Percentiles rank a stretch among this genome's conserved stretches.
Evolutionary conservation across 2,329 filamentous ascomycete species (phyloP).

Genomic region (Penicillium sp.): DNA sequence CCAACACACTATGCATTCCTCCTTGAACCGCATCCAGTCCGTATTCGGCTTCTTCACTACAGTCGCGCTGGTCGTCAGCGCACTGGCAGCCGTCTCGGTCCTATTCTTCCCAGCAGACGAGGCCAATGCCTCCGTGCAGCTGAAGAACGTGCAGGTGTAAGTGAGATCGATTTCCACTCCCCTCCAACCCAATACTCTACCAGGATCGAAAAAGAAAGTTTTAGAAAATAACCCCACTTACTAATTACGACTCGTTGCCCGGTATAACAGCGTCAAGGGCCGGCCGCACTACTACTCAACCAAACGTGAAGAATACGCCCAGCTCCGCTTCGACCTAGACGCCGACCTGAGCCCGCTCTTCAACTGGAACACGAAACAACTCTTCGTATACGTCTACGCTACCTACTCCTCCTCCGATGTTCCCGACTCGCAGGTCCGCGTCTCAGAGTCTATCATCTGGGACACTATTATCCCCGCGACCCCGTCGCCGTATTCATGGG

Average conservation of each 20-base stretch:
- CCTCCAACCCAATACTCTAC: background rate
- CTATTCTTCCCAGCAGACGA: constrained; percentile 54
- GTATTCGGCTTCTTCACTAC: constrained; percentile 98
- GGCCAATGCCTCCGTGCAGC: constrained; percentile 52
- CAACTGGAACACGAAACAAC: constrained; percentile 98
- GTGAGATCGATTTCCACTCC: constrained; percentile 24
- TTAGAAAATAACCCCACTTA: background rate
- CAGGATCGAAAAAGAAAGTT: background rate
- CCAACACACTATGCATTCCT: constrained; percentile 70
- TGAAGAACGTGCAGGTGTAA: constrained; percentile 78
- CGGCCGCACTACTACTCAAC: constrained; percentile 92
- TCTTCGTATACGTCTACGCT: constrained; percentile 94
- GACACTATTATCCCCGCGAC: constrained; percentile 82
- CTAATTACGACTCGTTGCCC: background rate
- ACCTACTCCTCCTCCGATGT: constrained; percentile 53
- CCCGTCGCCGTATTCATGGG: constrained; percentile 42
- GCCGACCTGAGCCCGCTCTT: constrained; percentile 90
- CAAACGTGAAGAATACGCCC: constrained; percentile 93
- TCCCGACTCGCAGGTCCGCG: constrained; percentile 19
- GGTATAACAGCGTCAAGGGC: constrained; percentile 67
- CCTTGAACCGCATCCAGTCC: constrained; percentile 79
- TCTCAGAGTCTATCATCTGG: constrained; percentile 79
- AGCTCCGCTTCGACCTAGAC: constrained; percentile 89
- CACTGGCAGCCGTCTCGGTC: constrained; percentile 77
- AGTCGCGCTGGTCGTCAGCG: constrained; percentile 77